Percentiles rank a stretch among this genome's conserved stretches.
phyloP scores from a whole-genome alignment of 2,329 filamentous ascomycete species.

The Cryphonectria naterciae region DNA sequence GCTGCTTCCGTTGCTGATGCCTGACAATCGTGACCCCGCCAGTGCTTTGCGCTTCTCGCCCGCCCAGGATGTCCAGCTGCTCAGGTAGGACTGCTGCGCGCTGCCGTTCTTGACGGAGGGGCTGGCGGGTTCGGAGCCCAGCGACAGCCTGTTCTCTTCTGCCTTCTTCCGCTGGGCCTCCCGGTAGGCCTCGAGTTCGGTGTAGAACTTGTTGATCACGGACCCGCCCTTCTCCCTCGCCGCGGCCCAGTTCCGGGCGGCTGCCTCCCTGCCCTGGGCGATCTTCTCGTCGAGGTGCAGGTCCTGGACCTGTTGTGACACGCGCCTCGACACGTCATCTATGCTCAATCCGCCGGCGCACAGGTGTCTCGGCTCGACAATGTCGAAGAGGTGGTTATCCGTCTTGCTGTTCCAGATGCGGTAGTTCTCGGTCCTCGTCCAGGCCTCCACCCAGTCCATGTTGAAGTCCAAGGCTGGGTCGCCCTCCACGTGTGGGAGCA shows the following conservation, averaged over 20 bases:
- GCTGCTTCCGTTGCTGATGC: slow-evolving; percentile 25
- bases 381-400: slow-evolving; percentile 89
- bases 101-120: slow-evolving; percentile 41
- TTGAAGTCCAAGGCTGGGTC: slow-evolving; percentile 87
- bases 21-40: slow-evolving; percentile 41
- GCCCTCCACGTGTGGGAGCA: slow-evolving; percentile 72
- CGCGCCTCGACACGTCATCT: slow-evolving; percentile 88
- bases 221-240: slow-evolving; percentile 86
- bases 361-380: slow-evolving; percentile 90
- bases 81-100: slow-evolving; percentile 60
- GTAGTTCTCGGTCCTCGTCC: slow-evolving; percentile 89
- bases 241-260: slow-evolving; percentile 87
- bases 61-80: slow-evolving; percentile 71
- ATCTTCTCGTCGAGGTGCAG: slow-evolving; percentile 91
- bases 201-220: slow-evolving; percentile 86
- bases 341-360: slow-evolving; percentile 91
- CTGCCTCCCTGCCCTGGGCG: slow-evolving; percentile 77
- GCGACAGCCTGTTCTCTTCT: slow-evolving; percentile 52
- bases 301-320: slow-evolving; percentile 91
- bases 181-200: slow-evolving; percentile 82
- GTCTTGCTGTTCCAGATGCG: slow-evolving; percentile 81
- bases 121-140: slow-evolving; percentile 45
- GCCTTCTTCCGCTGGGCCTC: slow-evolving; percentile 70
- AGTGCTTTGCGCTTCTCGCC: slow-evolving; percentile 74
- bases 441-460: slow-evolving; percentile 81